These are phyloP conservation scores for Xylona heveae DNA, from an alignment of 495 filamentous ascomycete species.

Conservation along the genomic window DNA sequence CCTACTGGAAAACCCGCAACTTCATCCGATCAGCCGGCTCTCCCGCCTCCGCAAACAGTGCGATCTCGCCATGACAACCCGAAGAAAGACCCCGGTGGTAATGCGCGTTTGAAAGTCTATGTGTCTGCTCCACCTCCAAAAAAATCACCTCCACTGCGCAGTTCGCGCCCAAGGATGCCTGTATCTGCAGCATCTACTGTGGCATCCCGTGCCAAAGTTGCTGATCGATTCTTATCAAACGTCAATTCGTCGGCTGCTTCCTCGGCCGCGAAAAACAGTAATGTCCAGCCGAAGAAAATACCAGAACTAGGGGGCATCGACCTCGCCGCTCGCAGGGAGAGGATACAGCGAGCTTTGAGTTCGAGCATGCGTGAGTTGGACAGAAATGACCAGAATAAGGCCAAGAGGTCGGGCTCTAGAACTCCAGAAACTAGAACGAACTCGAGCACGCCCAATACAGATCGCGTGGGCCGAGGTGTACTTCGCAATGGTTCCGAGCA, in stretches of 20 bases:
- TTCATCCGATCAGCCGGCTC: conserved; percentile 13
- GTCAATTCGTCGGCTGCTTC: too few species aligned
- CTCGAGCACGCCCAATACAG: too few species aligned
- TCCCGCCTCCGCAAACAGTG: neutral
- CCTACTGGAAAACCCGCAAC: conserved; percentile 15
- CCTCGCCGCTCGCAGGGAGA: conserved; percentile 54
- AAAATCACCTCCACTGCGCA: conserved; percentile 55
- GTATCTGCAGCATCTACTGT: conserved; percentile 36
- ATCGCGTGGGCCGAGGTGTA: too few species aligned
- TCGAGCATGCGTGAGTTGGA: conserved; percentile 52
- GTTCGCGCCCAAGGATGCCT: conserved; percentile 60
- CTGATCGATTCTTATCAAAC: conserved; percentile 27
- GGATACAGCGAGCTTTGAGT: conserved; percentile 62
- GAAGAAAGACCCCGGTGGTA: conserved; percentile 7
- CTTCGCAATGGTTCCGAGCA: too few species aligned
- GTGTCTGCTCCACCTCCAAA: conserved; percentile 38
- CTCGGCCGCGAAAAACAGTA: conserved; percentile 16
- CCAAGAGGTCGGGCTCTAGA: conserved; percentile 20
- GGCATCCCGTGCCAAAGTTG: conserved; percentile 27
- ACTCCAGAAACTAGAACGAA: too few species aligned
- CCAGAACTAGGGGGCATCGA: conserved; percentile 49
- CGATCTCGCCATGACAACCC: conserved; percentile 4
- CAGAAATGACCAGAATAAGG: conserved; percentile 29
- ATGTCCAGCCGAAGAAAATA: conserved; percentile 17
- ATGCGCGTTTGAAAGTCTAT: conserved; percentile 37